phyloP scores from a whole-genome alignment of 2,329 filamentous ascomycete species.

The Alternaria sp. region DNA sequence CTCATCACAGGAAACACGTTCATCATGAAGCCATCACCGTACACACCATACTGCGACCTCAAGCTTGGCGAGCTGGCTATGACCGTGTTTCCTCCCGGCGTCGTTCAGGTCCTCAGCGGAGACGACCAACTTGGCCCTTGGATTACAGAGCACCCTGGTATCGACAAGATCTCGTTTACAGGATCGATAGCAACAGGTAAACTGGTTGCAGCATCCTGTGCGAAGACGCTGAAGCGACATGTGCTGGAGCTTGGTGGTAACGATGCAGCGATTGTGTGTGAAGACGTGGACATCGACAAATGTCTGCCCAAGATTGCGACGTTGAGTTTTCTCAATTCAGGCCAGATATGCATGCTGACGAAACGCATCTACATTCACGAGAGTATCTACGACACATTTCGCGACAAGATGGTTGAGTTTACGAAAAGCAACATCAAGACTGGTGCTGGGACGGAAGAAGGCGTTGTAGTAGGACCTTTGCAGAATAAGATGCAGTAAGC shows the following conservation, averaged over 20 bases:
- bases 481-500: not conserved
- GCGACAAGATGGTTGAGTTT: constrained; percentile 51
- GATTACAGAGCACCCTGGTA: constrained; percentile 64
- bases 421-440: constrained; percentile 50
- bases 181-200: constrained; percentile 67
- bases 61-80: constrained; percentile 65
- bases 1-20: constrained; percentile 63
- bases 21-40: constrained; percentile 63
- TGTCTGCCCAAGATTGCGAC: constrained; percentile 43
- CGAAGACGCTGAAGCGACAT: constrained; percentile 64
- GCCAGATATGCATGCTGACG: constrained; percentile 51
- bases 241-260: constrained; percentile 63
- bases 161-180: constrained; percentile 69
- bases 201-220: constrained; percentile 62
- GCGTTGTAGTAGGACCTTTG: not conserved
- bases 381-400: constrained; percentile 40
- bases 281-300: constrained; percentile 57
- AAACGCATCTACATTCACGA: constrained; percentile 45
- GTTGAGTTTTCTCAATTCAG: constrained; percentile 62
- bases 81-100: constrained; percentile 65
- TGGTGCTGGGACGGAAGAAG: not conserved
- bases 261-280: constrained; percentile 64
- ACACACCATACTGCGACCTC: constrained; percentile 63
- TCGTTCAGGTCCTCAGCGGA: constrained; percentile 65
- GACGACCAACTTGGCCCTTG: constrained; percentile 65